These are phyloP conservation scores for Scleroderma bovista DNA, from an alignment of 768 basidiomycete genomes.

Conservation along the genomic window DNA sequence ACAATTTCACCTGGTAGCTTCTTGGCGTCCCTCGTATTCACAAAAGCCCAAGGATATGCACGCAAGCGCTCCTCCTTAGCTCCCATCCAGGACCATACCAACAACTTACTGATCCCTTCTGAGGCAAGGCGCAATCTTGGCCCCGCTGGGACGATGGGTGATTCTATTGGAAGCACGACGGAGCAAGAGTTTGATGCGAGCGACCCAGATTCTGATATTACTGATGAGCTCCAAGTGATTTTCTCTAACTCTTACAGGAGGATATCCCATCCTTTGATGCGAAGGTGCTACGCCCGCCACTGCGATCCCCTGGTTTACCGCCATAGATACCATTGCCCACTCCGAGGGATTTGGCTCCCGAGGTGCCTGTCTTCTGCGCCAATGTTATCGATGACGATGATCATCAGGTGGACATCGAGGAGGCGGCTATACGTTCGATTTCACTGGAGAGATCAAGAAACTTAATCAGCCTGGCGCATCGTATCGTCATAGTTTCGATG, in stretches of 20 bases:
- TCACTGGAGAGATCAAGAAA: conserved; percentile 69
- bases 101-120: conserved; percentile 37
- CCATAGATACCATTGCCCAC: conserved; percentile 37
- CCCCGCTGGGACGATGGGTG: conserved; percentile 64
- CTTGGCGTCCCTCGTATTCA: conserved; percentile 31
- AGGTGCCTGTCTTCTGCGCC: conserved; percentile 38
- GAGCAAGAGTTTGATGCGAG: conserved; percentile 45
- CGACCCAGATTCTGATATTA: conserved; percentile 77
- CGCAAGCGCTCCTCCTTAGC: conserved; percentile 22
- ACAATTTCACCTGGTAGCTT: conserved; percentile 17
- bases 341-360: conserved; percentile 14
- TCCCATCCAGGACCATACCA: conserved; percentile 15
- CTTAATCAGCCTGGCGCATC: conserved; percentile 67
- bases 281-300: background rate
- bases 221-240: conserved; percentile 66
- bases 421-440: conserved; percentile 56
- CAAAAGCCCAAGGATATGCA: conserved; percentile 18
- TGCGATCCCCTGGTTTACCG: conserved; percentile 39
- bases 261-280: conserved; percentile 36
- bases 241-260: conserved; percentile 39
- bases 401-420: conserved; percentile 37
- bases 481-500: conserved; percentile 69
- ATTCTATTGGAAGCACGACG: conserved; percentile 43
- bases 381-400: conserved; percentile 42
- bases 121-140: conserved; percentile 55